A percentile compares a stretch with the other conserved stretches of the same genome.
These are phyloP conservation scores for Spathaspora arborariae DNA, from an alignment of 805 yeast species.

Conservation along the genomic window DNA sequence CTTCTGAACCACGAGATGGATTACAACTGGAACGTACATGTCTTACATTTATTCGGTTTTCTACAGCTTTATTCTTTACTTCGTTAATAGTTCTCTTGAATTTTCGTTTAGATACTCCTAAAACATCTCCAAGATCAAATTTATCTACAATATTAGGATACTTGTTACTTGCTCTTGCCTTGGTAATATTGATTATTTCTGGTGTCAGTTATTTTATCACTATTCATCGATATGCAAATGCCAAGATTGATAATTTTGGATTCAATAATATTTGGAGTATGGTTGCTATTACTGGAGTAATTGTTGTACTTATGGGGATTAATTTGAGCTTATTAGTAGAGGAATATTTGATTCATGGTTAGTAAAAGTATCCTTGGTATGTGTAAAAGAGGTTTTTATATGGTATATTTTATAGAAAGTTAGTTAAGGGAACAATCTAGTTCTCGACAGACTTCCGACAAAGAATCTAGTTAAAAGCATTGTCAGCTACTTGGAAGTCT, in stretches of 20 bases:
- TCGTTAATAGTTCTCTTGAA: conserved; percentile 45
- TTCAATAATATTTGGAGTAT: conserved; percentile 28
- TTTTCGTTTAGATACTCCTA: conserved; percentile 36
- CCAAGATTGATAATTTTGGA: conserved; percentile 36
- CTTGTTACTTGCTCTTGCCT: conserved; percentile 34
- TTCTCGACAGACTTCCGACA: no score
- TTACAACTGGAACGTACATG: conserved; percentile 53
- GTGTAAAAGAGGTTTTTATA: not conserved
- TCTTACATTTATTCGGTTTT: conserved; percentile 45
- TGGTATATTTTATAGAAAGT: not conserved
- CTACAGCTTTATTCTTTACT: conserved; percentile 42
- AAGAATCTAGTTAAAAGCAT: no score
- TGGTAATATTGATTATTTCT: conserved; percentile 35
- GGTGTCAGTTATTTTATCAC: conserved; percentile 42
- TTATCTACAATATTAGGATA: conserved; percentile 31
- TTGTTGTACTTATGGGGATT: conserved; percentile 32
- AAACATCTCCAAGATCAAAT: conserved; percentile 7
- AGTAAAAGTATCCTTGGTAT: no score
- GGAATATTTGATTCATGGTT: conserved; percentile 11
- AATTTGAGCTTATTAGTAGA: conserved; percentile 26
- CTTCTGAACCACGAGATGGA: conserved; percentile 53
- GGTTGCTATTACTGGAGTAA: conserved; percentile 13
- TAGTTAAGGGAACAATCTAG: no score
- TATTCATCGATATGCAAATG: conserved; percentile 40
- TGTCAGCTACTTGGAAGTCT: no score